These are phyloP conservation scores for Evernia prunastri DNA, from an alignment of 495 filamentous ascomycete species.

Conservation along the genomic window DNA sequence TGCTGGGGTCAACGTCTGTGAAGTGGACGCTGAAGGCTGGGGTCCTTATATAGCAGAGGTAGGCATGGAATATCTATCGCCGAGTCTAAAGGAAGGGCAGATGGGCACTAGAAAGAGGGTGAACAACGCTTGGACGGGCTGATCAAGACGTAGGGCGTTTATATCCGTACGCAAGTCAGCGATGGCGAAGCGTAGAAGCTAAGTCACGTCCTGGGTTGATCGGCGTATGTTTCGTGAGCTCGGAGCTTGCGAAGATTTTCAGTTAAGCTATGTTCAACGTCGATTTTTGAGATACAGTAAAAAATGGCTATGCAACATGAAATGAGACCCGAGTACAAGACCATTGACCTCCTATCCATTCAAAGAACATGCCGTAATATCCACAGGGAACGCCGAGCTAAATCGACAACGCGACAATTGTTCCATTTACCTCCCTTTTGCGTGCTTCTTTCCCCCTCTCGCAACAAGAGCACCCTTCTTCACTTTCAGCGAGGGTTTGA, in stretches of 20 bases:
- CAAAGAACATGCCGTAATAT: constrained; percentile 7
- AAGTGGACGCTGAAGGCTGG: too few species aligned
- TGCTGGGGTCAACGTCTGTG: too few species aligned
- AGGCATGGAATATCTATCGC: too few species aligned
- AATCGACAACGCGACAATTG: not conserved
- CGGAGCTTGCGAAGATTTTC: too few species aligned
- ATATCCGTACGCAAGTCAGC: too few species aligned
- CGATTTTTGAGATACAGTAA: not conserved
- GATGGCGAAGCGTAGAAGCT: not conserved
- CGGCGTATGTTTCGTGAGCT: too few species aligned
- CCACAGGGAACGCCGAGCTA: constrained; percentile 5
- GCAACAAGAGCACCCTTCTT: constrained; percentile 6
- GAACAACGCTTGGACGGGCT: too few species aligned
- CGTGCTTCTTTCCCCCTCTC: constrained; percentile 5
- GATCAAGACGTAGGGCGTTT: too few species aligned
- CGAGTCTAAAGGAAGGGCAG: too few species aligned
- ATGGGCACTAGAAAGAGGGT: too few species aligned
- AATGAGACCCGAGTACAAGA: not conserved
- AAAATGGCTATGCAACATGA: constrained; percentile 9
- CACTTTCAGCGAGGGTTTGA: not conserved
- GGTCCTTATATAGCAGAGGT: too few species aligned
- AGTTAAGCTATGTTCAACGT: not conserved
- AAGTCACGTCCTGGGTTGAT: not conserved
- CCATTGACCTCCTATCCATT: constrained; percentile 8
- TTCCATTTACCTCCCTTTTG: constrained; percentile 4